Evolutionary conservation across 2,329 filamentous ascomycete genomes (phyloP), one percentile per base, ranked within the genome.

Genomic region (Aspergillus uvarum): DNA sequence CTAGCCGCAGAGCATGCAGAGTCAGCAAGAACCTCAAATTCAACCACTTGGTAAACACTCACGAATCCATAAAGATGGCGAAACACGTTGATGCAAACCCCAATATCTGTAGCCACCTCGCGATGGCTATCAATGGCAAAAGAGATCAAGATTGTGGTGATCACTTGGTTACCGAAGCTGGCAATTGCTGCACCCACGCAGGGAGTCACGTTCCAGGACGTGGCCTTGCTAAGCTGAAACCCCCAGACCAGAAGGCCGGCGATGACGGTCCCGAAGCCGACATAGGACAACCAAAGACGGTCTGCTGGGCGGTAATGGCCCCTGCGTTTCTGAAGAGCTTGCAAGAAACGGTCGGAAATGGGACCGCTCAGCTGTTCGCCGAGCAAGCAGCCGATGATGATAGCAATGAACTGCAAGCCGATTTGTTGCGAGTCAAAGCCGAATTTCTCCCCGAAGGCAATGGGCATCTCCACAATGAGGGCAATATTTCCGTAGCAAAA

Each of bases 51-150:
- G 10, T 12, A 71, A 70, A 6, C 80, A 6, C 80, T 77, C 56
- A 83, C 79, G 65, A 84, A 84, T 0, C 81, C 81, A 79, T 80
- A 84, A 0, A 79, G 80, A 59, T 83, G 81, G 7, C 85, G 76
- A 2, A 85, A 79, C 56, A 87, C 77, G 3, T 80, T 86, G 63
- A 87, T 79, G 62, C 86, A 87, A 0, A 85, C 83, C 2, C 84
- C 85, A 19, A 87, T 78, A 56, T 80, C 80, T 1, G 80, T 81
- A 0, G 83, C 77, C 47, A 84, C 78, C 29, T 82, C 76, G 2
- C 75, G 78, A 61, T 85, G 81, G 65, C 82, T 84, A 63, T 87
- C 85, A 1, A 88, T 81, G 0, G 84, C 81, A 67, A 86, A 87
- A 0, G 85, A 87, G 24, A 86, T 82, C 48, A 85, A 68, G 2